phyloP scores from a whole-genome alignment of 176 grass and related monocot species.

The Hordeum marinum region DNA sequence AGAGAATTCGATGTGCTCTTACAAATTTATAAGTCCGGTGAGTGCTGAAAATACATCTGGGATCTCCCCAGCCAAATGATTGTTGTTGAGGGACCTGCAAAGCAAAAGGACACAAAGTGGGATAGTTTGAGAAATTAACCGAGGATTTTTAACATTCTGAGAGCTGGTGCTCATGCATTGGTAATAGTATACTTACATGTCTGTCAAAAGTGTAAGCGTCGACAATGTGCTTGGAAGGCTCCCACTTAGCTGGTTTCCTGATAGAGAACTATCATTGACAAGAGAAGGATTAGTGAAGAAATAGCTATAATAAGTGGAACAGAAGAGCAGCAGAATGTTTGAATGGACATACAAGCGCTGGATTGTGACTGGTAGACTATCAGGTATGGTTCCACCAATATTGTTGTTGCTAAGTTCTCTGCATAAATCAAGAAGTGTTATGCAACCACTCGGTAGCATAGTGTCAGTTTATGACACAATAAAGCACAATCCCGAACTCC shows the following conservation, averaged over 20 bases:
- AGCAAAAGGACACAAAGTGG: slow-evolving; percentile 26
- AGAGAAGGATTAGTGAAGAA: slow-evolving; percentile 14
- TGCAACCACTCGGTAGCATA: not conserved
- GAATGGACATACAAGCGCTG: slow-evolving; percentile 61
- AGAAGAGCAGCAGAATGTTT: not conserved
- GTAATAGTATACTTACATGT: slow-evolving; percentile 59
- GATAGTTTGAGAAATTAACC: slow-evolving; percentile 27
- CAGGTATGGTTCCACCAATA: slow-evolving; percentile 90
- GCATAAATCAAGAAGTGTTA: slow-evolving; percentile 30
- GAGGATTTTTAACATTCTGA: slow-evolving; percentile 4
- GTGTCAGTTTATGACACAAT: not conserved
- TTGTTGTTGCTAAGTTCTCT: slow-evolving; percentile 97
- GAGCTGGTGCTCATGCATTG: not conserved
- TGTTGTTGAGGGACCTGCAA: slow-evolving; percentile 74
- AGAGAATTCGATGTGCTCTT: slow-evolving; percentile 23
- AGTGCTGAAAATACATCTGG: slow-evolving; percentile 74
- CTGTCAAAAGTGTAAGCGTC: slow-evolving; percentile 54
- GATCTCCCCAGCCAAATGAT: slow-evolving; percentile 71
- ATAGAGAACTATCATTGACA: slow-evolving; percentile 70
- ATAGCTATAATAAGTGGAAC: not conserved
- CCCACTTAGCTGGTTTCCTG: slow-evolving; percentile 83
- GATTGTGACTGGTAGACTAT: slow-evolving; percentile 76
- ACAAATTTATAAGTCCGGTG: slow-evolving; percentile 80
- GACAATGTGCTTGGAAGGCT: slow-evolving; percentile 79
- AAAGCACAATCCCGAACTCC: slow-evolving; percentile 21